phyloP scores from a whole-genome alignment of 2,329 filamentous ascomycete species.

The Fusarium praegraminearum region DNA sequence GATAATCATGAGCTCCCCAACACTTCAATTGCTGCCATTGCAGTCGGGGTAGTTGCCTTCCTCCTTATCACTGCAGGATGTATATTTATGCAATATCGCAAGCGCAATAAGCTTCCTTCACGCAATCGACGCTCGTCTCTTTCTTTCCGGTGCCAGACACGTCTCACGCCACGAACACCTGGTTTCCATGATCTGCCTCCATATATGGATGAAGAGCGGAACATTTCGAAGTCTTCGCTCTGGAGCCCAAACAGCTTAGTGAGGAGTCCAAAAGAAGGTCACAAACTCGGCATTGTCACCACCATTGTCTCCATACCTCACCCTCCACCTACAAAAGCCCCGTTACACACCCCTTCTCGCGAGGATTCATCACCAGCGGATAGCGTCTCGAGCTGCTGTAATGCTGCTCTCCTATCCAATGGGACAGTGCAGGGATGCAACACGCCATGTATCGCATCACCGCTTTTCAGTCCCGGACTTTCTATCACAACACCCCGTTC shows the following conservation, averaged over 20 bases:
- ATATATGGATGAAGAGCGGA: constrained; percentile 40
- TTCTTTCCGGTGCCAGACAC: constrained; percentile 65
- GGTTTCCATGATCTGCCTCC: constrained; percentile 31
- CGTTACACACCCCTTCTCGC: constrained; percentile 27
- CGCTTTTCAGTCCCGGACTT: constrained; percentile 43
- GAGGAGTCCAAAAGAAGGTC: constrained; percentile 4
- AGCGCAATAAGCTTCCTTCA: constrained; percentile 53
- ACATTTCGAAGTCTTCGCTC: constrained; percentile 19
- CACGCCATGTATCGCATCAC: constrained; percentile 41
- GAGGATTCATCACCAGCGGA: constrained; percentile 50
- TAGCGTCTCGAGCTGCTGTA: constrained; percentile 52
- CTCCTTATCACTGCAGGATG: constrained; percentile 55
- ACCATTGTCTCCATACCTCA: constrained; percentile 31
- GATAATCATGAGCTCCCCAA: constrained; percentile 50
- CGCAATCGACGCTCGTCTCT: constrained; percentile 55
- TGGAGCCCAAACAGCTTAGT: constrained; percentile 24
- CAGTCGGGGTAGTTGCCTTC: constrained; percentile 54
- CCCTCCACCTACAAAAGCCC: constrained; percentile 36
- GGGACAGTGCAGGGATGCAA: constrained; percentile 48
- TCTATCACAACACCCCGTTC: constrained; percentile 40
- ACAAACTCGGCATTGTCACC: constrained; percentile 36
- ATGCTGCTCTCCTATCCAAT: constrained; percentile 52
- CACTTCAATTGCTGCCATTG: constrained; percentile 60
- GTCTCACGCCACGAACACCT: constrained; percentile 42
- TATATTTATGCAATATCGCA: constrained; percentile 60